These are phyloP conservation scores for Tetraselmis striata DNA, from an alignment of 139 green algal species.

Conservation along the genomic window DNA sequence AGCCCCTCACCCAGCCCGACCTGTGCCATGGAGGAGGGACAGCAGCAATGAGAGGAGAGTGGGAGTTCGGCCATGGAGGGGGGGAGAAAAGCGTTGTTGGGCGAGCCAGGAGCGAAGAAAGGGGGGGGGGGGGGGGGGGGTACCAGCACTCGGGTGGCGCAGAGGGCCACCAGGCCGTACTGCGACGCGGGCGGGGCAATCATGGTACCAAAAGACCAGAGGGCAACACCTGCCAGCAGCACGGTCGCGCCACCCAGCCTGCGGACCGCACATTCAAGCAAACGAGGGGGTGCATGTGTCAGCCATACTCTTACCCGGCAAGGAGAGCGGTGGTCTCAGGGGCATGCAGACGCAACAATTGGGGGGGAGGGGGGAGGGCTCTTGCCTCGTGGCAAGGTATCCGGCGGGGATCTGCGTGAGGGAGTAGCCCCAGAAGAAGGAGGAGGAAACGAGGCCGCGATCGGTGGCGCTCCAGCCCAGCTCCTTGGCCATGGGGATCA, in stretches of 20 bases:
- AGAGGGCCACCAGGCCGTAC: conserved; percentile 70
- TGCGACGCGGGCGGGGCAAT: conserved; percentile 72
- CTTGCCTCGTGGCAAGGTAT: conserved; percentile 76
- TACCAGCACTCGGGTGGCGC: conserved; percentile 75
- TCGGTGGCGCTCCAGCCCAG: conserved; percentile 83
- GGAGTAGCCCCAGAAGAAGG: conserved; percentile 98
- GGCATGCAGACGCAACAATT: too few relatives aligned
- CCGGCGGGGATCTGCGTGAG: conserved; percentile 89
- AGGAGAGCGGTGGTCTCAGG: too few relatives aligned
- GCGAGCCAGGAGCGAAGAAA: too few relatives aligned
- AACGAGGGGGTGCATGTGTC: too few relatives aligned
- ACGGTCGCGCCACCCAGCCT: conserved; percentile 78
- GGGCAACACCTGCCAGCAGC: conserved; percentile 72
- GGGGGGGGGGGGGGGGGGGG: neutral
- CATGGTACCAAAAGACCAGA: conserved; percentile 90
- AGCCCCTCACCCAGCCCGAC: conserved; percentile 93
- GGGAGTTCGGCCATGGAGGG: too few relatives aligned
- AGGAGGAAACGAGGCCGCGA: conserved; percentile 82
- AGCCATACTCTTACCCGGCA: too few relatives aligned
- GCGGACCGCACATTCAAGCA: too few relatives aligned
- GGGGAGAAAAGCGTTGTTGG: too few relatives aligned
- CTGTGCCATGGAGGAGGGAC: too few relatives aligned
- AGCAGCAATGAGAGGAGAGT: too few relatives aligned
- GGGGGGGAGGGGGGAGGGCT: too few relatives aligned
- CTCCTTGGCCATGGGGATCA: conserved; percentile 96